phyloP scores from a whole-genome alignment of 805 yeast genomes.

The Metschnikowia gruessii region DNA sequence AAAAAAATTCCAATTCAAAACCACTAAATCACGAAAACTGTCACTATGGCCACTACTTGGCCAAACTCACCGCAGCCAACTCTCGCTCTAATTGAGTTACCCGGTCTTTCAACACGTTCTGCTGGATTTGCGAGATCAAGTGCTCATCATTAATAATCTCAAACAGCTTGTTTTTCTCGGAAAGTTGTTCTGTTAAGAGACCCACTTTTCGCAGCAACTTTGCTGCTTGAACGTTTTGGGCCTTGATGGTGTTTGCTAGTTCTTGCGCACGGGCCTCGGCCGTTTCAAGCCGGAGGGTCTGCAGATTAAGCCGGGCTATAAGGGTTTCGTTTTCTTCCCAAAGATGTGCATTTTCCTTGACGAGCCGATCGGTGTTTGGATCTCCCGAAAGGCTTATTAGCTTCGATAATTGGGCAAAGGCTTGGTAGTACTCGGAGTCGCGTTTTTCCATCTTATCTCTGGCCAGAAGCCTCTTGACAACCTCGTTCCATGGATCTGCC shows the following conservation, averaged over 20 bases:
- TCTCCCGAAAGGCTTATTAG: slow-evolving; percentile 11
- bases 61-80: not conserved
- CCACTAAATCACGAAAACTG: no score
- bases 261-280: slow-evolving; percentile 20
- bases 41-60: not conserved
- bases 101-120: slow-evolving; percentile 42
- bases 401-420: slow-evolving; percentile 31
- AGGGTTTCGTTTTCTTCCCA: slow-evolving; percentile 25
- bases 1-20: no score
- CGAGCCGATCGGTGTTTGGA: slow-evolving; percentile 10
- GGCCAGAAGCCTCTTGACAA: slow-evolving; percentile 24
- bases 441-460: slow-evolving; percentile 35
- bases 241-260: slow-evolving; percentile 14
- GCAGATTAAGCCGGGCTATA: slow-evolving; percentile 24
- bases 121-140: slow-evolving; percentile 57
- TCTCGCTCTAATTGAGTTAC: slow-evolving; percentile 33
- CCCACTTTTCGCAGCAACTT: slow-evolving; percentile 19
- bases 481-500: slow-evolving; percentile 25
- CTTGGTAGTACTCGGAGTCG: slow-evolving; percentile 31
- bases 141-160: slow-evolving; percentile 67
- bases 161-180: slow-evolving; percentile 53
- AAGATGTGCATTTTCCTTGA: slow-evolving; percentile 20
- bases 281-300: slow-evolving; percentile 27
- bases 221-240: slow-evolving; percentile 10
- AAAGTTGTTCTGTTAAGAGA: slow-evolving; percentile 27